Conservation (phyloP, 176 grass and related monocot genomes). For the Oryza brachyantha region DNA sequence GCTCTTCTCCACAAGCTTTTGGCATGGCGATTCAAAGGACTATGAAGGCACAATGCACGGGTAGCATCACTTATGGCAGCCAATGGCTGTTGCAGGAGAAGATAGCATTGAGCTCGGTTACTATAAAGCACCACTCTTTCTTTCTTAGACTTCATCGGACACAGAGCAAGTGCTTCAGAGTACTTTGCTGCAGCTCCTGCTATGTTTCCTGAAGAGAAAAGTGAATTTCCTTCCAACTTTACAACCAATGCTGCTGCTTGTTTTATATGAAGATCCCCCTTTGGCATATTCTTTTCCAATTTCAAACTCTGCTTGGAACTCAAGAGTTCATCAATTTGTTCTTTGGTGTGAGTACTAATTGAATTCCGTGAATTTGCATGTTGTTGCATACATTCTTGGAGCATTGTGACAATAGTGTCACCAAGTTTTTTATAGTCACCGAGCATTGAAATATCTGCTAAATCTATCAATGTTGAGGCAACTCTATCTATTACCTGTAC, state of each 20-base stretch:
- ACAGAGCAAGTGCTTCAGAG: conserved; percentile 88
- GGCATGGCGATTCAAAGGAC: conserved; percentile 75
- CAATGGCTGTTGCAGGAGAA: conserved; percentile 92
- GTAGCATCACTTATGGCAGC: conserved; percentile 90
- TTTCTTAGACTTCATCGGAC: conserved; percentile 99
- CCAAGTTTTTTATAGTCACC: conserved; percentile 89
- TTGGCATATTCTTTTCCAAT: conserved; percentile 89
- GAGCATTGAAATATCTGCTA: conserved; percentile 63
- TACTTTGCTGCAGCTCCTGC: conserved; percentile 86
- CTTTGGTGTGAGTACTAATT: conserved; percentile 60
- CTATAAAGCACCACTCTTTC: conserved; percentile 96
- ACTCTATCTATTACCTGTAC: conserved; percentile 87
- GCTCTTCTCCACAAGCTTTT: conserved; percentile 99
- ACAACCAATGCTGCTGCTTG: conserved; percentile 97
- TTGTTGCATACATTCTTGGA: conserved; percentile 69
- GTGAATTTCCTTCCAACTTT: conserved; percentile 96
- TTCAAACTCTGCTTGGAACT: conserved; percentile 79
- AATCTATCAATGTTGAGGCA: conserved; percentile 73
- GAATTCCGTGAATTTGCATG: conserved; percentile 41
- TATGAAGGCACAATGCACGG: conserved; percentile 90
- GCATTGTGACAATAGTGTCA: conserved; percentile 67
- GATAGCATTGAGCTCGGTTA: conserved; percentile 91
- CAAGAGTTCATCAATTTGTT: conserved; percentile 80
- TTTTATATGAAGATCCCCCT: conserved; percentile 97
- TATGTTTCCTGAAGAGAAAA: conserved; percentile 96